These are phyloP conservation scores for Hypholoma fasciculare DNA, from an alignment of 768 basidiomycete genomes.

Conservation along the genomic window DNA sequence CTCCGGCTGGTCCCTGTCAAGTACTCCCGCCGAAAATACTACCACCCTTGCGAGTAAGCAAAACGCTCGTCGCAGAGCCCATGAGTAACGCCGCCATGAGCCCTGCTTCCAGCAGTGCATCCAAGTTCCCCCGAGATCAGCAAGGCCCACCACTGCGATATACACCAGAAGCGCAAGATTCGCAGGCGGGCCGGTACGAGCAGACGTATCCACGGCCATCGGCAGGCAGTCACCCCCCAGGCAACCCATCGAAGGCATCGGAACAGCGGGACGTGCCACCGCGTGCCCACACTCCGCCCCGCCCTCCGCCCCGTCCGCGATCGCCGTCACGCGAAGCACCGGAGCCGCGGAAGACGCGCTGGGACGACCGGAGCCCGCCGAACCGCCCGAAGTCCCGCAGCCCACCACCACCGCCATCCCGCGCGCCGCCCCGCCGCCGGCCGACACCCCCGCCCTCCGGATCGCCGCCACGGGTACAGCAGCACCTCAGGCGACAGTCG, in stretches of 20 bases:
- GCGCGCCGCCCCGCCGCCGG: too few species aligned
- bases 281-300: background rate
- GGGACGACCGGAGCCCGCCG: too few species aligned
- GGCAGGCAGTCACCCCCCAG: background rate
- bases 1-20: background rate
- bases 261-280: background rate
- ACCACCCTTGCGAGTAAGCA: background rate
- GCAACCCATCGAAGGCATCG: background rate
- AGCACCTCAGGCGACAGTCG: too few species aligned
- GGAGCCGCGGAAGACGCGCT: too few species aligned
- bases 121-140: background rate
- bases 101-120: background rate
- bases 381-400: too few species aligned
- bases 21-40: background rate
- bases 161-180: slow-evolving; percentile 2
- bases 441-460: too few species aligned
- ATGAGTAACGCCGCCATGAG: background rate
- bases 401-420: too few species aligned
- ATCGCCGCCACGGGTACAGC: too few species aligned
- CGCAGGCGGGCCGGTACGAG: background rate
- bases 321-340: too few species aligned
- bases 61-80: background rate
- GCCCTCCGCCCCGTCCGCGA: too few species aligned
- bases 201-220: background rate
- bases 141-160: slow-evolving; percentile 1